Percentiles rank a stretch among this genome's conserved stretches.
Conservation (phyloP, 2,329 filamentous ascomycete genomes). For the Akanthomyces lecanii region DNA sequence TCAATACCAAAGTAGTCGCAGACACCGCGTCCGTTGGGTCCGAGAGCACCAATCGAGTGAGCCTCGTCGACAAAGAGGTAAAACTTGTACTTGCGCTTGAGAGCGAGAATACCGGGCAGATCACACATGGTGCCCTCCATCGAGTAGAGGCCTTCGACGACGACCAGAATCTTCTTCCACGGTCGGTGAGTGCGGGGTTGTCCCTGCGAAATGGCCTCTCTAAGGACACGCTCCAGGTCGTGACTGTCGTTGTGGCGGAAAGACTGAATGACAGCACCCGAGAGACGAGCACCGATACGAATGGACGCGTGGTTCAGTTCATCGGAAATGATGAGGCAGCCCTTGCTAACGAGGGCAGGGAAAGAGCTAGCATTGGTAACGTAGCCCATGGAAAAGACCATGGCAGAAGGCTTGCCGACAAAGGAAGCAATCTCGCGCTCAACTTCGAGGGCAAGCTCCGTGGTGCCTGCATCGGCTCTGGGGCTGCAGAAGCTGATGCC, state of each 20-base stretch:
- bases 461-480: conserved; percentile 77
- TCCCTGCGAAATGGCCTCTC: conserved; percentile 91
- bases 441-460: conserved; percentile 82
- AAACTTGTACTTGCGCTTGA: conserved; percentile 98
- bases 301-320: conserved; percentile 98
- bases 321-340: conserved; percentile 90
- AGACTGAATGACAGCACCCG: conserved; percentile 88
- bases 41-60: conserved; percentile 90
- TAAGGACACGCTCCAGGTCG: conserved; percentile 78
- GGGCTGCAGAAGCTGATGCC: conserved; percentile 80
- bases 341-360: conserved; percentile 86
- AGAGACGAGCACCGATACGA: conserved; percentile 88
- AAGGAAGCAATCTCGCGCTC: conserved; percentile 87
- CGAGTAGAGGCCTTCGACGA: conserved; percentile 94
- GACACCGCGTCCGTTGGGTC: conserved; percentile 82
- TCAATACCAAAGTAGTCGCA: conserved; percentile 97
- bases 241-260: conserved; percentile 98
- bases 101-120: conserved; percentile 77
- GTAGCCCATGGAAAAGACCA: conserved; percentile 99
- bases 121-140: conserved; percentile 99
- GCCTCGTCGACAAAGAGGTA: conserved; percentile 94
- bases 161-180: conserved; percentile 98
- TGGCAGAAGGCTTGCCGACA: conserved; percentile 88
- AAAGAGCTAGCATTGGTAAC: conserved; percentile 93
- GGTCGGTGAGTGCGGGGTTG: conserved; percentile 97